Evolutionary conservation across 176 grass and related monocot species (phyloP), one percentile per base, ranked within the genome.

Genomic region (Zea luxurians): DNA sequence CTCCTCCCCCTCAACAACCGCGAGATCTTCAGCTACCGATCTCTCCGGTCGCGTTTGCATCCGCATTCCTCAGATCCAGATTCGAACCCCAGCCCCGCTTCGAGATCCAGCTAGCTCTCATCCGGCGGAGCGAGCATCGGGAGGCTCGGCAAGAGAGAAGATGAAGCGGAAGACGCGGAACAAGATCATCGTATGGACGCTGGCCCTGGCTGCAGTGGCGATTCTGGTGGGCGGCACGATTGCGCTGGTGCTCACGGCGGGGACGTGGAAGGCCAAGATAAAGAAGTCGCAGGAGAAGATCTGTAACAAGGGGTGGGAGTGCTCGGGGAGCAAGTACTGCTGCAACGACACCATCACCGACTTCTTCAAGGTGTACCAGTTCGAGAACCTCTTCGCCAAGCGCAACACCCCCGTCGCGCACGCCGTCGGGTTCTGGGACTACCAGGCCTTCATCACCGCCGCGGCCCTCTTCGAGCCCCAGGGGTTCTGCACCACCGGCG

Each of bases 301-400:
- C 20, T 97, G 95, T 73, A 13, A 90, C 85, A 92, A 92, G 61
- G 95, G 95, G 13, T 97, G 95, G 95, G 95, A 97, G 79, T 97
- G 95, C 82, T 94, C 84, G 0, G 86, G 81, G 8, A 94, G 85
- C 87, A 93, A 87, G 69, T 97, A 89, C 82, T 97, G 91, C 89
- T 97, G 95, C 84, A 97, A 97, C 85, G 84, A 94, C 37, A 97
- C 95, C 91, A 88, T 97, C 82, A 92, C 91, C 43, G 91, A 94
- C 73, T 97, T 86, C 89, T 97, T 97, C 89, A 84, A 97, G 91
- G 87, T 90, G 7, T 97, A 97, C 87, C 95, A 97, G 85, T 97
- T 97, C 82, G 95, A 97, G 87, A 82, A 94, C 64, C 95, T 97
- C 79, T 97, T 97, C 95, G 68, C 89, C 89, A 92, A 97, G 77